phyloP scores from a whole-genome alignment of 768 basidiomycete species.

The Lactifluus rugatus region DNA sequence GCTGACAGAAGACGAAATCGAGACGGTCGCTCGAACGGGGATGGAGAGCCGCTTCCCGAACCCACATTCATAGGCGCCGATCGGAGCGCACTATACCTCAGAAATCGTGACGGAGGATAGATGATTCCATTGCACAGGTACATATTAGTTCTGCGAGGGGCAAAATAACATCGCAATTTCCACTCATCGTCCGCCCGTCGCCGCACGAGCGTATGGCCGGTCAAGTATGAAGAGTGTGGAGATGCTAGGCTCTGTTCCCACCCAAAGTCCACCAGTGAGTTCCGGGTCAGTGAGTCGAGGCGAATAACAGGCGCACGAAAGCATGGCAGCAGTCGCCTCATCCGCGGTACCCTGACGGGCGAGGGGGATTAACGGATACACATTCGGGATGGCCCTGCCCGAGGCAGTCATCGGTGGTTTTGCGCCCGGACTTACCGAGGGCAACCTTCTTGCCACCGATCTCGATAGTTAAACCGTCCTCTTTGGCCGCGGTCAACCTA shows the following conservation, averaged over 20 bases:
- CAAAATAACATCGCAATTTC: conserved; percentile 1
- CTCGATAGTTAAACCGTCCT: conserved; percentile 63
- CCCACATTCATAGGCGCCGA: conserved; percentile 2
- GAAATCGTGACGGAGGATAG: conserved; percentile 1
- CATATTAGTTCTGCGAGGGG: conserved; percentile 1
- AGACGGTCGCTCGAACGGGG: conserved; percentile 49
- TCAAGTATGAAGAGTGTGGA: conserved; percentile 66
- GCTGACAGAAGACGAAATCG: conserved; percentile 47
- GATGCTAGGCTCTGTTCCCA: conserved; percentile 49
- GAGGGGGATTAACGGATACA: conserved; percentile 50
- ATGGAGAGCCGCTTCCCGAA: conserved; percentile 34
- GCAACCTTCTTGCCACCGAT: conserved; percentile 79
- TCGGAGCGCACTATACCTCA: conserved; percentile 3
- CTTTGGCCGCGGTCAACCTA: conserved; percentile 73
- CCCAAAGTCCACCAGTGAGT: conserved; percentile 11
- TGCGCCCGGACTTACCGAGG: conserved; percentile 63
- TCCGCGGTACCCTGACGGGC: conserved; percentile 58
- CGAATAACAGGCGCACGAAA: conserved; percentile 50
- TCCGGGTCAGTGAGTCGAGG: not conserved
- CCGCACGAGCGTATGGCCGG: conserved; percentile 77
- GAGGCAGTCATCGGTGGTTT: conserved; percentile 27
- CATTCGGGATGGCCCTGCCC: conserved; percentile 30
- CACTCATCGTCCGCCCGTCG: conserved; percentile 52
- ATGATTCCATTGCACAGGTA: conserved; percentile 10
- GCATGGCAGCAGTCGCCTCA: conserved; percentile 63